A percentile compares a stretch with the other conserved stretches of the same genome.
Conservation (phyloP, 768 basidiomycete species). For the Agrocybe pediades region DNA sequence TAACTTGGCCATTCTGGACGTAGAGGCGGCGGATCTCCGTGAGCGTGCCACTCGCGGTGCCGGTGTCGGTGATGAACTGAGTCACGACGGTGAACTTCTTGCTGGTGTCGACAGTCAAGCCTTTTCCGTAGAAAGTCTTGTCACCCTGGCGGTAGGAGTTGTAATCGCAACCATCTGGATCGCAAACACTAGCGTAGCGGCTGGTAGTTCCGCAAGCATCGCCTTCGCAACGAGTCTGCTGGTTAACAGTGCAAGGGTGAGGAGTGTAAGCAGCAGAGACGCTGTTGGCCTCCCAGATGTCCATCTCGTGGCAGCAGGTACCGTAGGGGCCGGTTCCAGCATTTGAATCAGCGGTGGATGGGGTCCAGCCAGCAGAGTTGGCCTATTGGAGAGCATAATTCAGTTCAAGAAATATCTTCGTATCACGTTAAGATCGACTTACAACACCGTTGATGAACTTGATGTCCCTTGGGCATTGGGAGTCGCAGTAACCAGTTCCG, state of each 20-base stretch:
- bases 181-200: conserved; percentile 49
- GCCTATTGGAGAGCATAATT: conserved; percentile 13
- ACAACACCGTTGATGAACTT: conserved; percentile 39
- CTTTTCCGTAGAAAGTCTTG: conserved; percentile 47
- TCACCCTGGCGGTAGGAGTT: conserved; percentile 61
- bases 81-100: conserved; percentile 56
- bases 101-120: conserved; percentile 30
- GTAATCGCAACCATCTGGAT: conserved; percentile 63
- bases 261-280: conserved; percentile 53
- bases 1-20: conserved; percentile 54
- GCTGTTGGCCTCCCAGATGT: conserved; percentile 61
- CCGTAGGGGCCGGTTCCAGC: conserved; percentile 25
- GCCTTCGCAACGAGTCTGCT: conserved; percentile 44
- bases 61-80: conserved; percentile 53
- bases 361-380: conserved; percentile 21
- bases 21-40: conserved; percentile 57
- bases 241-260: conserved; percentile 45
- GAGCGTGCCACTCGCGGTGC: conserved; percentile 47
- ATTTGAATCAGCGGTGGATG: conserved; percentile 23
- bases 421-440: background rate
- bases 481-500: conserved; percentile 37
- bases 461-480: conserved; percentile 57
- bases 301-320: conserved; percentile 43
- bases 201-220: conserved; percentile 32
- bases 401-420: background rate